Conservation (phyloP, 371 early-diverging fungal genomes). For the Actinomortierella ambigua region DNA sequence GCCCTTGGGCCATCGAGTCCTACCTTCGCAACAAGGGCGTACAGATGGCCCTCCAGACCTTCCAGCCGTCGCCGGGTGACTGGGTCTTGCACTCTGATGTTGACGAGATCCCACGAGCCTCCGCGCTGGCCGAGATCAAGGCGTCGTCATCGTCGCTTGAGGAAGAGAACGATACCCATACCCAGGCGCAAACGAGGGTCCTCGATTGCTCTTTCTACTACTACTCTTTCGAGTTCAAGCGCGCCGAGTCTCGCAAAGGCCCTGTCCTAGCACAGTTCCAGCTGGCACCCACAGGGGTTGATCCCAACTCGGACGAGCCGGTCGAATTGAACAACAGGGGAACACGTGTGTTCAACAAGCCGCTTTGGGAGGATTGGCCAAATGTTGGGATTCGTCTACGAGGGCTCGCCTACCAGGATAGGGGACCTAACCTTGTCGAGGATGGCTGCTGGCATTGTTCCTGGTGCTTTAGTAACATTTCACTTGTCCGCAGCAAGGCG, state of each 20-base stretch:
- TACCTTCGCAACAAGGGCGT: constrained; percentile 10
- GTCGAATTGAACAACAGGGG: neutral
- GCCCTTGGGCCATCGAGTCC: constrained; percentile 4
- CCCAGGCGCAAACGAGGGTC: neutral
- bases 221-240: constrained; percentile 20
- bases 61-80: constrained; percentile 13
- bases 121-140: constrained; percentile 18
- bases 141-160: no score
- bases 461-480: constrained; percentile 13
- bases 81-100: constrained; percentile 22
- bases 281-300: constrained; percentile 7
- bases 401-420: neutral
- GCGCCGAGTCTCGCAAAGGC: constrained; percentile 7
- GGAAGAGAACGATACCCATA: neutral
- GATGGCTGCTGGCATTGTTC: constrained; percentile 16
- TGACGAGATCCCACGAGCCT: constrained; percentile 17
- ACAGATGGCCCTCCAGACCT: neutral
- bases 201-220: constrained; percentile 12
- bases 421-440: neutral
- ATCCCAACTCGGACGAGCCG: neutral
- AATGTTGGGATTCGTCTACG: constrained; percentile 5
- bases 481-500: constrained; percentile 6
- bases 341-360: neutral
- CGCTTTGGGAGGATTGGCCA: constrained; percentile 7
- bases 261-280: constrained; percentile 7